A percentile compares a stretch with the other conserved stretches of the same genome.
Conservation (phyloP, 345 rosid species). For the Pistacia integerrima region DNA sequence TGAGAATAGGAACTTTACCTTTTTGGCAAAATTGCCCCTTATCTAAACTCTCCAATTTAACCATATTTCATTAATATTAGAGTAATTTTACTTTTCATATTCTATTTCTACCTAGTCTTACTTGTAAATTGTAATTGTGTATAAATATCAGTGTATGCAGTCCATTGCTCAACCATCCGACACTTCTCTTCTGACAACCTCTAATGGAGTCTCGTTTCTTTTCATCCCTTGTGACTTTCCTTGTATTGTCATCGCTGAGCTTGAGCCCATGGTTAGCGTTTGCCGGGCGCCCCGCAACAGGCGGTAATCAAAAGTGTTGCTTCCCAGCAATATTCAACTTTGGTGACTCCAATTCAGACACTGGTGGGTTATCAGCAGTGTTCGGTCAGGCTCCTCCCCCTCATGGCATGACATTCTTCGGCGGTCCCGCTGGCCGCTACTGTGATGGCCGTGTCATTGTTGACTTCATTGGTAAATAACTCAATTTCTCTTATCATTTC, state of each 20-base stretch:
- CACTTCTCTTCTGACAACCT: too few relatives aligned
- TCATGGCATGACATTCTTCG: constrained; percentile 68
- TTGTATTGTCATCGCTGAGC: neutral
- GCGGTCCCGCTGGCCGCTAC: constrained; percentile 76
- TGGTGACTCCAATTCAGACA: constrained; percentile 94
- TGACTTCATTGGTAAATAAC: constrained; percentile 69
- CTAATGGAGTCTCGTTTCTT: constrained; percentile 22
- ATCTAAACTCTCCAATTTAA: too few relatives aligned
- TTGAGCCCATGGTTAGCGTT: neutral
- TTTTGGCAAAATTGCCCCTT: too few relatives aligned
- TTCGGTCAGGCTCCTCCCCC: constrained; percentile 81
- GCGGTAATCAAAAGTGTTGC: constrained; percentile 22
- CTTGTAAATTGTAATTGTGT: too few relatives aligned
- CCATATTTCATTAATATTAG: too few relatives aligned
- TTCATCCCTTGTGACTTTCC: neutral
- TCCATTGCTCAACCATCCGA: too few relatives aligned
- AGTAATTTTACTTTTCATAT: too few relatives aligned
- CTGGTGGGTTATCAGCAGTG: constrained; percentile 84
- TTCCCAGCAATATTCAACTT: constrained; percentile 88
- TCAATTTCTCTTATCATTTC: neutral
- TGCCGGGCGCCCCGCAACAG: constrained; percentile 1
- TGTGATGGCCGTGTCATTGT: constrained; percentile 86
- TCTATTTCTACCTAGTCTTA: too few relatives aligned
- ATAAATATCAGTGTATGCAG: too few relatives aligned
- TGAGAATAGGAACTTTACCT: too few relatives aligned